Conservation (phyloP, 2,329 filamentous ascomycete species). For the Akanthomyces muscarius region DNA sequence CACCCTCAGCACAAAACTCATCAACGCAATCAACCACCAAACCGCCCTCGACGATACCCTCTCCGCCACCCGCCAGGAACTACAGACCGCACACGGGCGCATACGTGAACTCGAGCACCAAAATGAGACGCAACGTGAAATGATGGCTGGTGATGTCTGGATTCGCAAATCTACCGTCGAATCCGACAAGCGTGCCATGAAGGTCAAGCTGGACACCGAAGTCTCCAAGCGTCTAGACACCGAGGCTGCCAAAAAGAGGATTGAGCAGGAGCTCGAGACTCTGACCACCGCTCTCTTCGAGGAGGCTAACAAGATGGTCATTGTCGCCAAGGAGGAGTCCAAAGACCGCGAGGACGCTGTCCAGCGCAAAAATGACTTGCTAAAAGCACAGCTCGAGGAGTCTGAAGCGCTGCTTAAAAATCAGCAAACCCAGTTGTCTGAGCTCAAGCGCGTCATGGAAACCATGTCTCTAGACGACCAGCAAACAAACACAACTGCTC, state of each 20-base stretch:
- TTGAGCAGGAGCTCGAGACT: conserved; percentile 87
- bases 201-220: conserved; percentile 60
- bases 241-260: conserved; percentile 78
- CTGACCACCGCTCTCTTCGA: conserved; percentile 93
- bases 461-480: conserved; percentile 76
- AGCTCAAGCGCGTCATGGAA: conserved; percentile 91
- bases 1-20: conserved; percentile 87
- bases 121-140: conserved; percentile 65
- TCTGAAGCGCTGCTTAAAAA: conserved; percentile 81
- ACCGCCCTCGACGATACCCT: conserved; percentile 87
- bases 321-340: conserved; percentile 79
- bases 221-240: conserved; percentile 58
- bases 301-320: conserved; percentile 98
- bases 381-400: conserved; percentile 79
- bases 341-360: conserved; percentile 76
- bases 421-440: conserved; percentile 86
- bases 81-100: conserved; percentile 66
- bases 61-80: conserved; percentile 74
- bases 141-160: conserved; percentile 70
- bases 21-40: conserved; percentile 96
- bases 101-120: conserved; percentile 63
- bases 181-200: conserved; percentile 59
- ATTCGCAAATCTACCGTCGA: conserved; percentile 73
- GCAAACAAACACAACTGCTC: conserved; percentile 65
- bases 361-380: conserved; percentile 81